phyloP scores from a whole-genome alignment of 257 asterid species.

The Rehmannia glutinosa region DNA sequence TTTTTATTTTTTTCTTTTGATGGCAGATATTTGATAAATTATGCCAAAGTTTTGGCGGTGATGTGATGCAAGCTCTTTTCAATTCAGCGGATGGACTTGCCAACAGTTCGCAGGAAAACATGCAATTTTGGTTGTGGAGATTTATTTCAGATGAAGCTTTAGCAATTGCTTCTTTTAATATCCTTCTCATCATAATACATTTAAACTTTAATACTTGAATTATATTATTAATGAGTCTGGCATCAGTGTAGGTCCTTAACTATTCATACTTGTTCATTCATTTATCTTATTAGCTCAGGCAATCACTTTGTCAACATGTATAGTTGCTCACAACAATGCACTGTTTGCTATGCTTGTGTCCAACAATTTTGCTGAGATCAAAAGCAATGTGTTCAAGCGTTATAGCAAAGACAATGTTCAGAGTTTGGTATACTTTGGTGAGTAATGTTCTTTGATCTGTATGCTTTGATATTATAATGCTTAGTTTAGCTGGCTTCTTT shows the following conservation, averaged over 20 bases:
- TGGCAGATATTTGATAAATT: constrained; percentile 93
- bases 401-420: constrained; percentile 89
- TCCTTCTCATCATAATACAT: constrained; percentile 47
- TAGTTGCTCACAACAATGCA: constrained; percentile 96
- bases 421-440: constrained; percentile 82
- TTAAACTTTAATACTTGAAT: neutral
- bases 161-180: constrained; percentile 83
- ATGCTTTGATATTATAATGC: neutral
- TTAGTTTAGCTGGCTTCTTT: neutral
- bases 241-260: constrained; percentile 54
- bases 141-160: constrained; percentile 72
- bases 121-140: constrained; percentile 59
- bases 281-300: constrained; percentile 96
- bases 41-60: constrained; percentile 95
- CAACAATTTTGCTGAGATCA: constrained; percentile 95
- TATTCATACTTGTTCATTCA: constrained; percentile 71
- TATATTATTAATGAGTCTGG: constrained; percentile 6
- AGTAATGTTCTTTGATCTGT: constrained; percentile 32
- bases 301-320: constrained; percentile 86
- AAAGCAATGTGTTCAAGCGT: constrained; percentile 92
- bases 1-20: constrained; percentile 9
- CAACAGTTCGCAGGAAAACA: constrained; percentile 59
- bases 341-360: constrained; percentile 93
- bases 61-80: constrained; percentile 89
- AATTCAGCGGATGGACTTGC: constrained; percentile 89